Conservation (phyloP, 2,329 filamentous ascomycete species). For the Phaeophleospora eucalypticola region DNA sequence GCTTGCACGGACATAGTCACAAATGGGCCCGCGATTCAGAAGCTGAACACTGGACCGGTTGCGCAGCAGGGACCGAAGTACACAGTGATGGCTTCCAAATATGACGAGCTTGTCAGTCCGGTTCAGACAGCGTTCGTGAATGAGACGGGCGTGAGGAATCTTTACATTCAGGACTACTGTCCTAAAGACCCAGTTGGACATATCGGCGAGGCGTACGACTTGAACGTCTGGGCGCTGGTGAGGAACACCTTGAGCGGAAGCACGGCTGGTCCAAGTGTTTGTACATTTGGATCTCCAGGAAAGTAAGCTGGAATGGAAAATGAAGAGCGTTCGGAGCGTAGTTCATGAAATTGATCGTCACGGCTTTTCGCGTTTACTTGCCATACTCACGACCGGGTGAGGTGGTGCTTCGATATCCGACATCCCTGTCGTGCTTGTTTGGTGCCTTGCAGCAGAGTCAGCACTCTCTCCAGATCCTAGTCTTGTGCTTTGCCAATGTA, state of each 20-base stretch:
- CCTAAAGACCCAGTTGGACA: slow-evolving; percentile 21
- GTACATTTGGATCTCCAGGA: slow-evolving; percentile 17
- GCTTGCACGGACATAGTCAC: slow-evolving; percentile 20
- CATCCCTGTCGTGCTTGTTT: too few species aligned
- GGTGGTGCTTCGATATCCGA: too few species aligned
- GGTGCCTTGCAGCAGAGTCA: neutral
- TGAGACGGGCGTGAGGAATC: slow-evolving; percentile 21
- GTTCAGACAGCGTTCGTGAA: slow-evolving; percentile 19
- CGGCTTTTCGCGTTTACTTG: too few species aligned
- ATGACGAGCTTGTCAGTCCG: slow-evolving; percentile 26
- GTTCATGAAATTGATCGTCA: too few species aligned
- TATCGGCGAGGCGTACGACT: slow-evolving; percentile 24
- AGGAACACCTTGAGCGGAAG: slow-evolving; percentile 19
- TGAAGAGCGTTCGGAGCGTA: neutral
- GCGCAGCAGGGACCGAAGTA: slow-evolving; percentile 19
- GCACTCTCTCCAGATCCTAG: neutral
- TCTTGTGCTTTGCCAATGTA: neutral
- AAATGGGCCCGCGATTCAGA: neutral
- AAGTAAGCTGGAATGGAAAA: slow-evolving; percentile 1
- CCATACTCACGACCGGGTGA: too few species aligned
- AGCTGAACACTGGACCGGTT: slow-evolving; percentile 15
- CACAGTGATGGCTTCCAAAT: slow-evolving; percentile 19
- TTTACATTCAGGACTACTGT: slow-evolving; percentile 24
- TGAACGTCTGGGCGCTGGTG: slow-evolving; percentile 24
- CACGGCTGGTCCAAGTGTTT: slow-evolving; percentile 14